phyloP scores from a whole-genome alignment of 2,329 filamentous ascomycete species.

The Rugonectria rugulosa region DNA sequence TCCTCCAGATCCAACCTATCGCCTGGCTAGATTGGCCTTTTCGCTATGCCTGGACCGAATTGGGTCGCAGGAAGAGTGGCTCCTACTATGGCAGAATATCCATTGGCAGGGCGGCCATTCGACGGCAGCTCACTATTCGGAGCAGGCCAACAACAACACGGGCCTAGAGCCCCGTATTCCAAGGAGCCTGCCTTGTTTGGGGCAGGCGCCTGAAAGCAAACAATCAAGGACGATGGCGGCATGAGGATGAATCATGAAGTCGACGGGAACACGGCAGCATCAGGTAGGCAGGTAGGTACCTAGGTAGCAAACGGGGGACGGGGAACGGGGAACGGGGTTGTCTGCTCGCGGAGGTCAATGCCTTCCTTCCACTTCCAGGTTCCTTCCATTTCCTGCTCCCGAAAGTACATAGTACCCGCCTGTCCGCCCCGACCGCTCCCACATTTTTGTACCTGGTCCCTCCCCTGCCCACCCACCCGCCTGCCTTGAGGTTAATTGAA shows the following conservation, averaged over 20 bases:
- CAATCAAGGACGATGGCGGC: neutral
- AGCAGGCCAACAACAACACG: neutral
- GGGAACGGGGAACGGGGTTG: too few relatives aligned
- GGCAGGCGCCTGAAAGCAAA: constrained; percentile 2
- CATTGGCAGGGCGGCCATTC: neutral
- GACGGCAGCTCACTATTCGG: too few relatives aligned
- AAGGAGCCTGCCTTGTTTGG: constrained; percentile 8
- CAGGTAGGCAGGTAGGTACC: too few relatives aligned
- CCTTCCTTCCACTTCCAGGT: too few relatives aligned
- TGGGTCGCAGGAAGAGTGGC: neutral
- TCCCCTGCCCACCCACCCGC: too few relatives aligned
- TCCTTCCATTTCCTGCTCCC: too few relatives aligned
- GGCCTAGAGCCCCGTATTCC: constrained; percentile 4
- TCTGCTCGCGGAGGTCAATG: too few relatives aligned
- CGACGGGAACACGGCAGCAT: too few relatives aligned
- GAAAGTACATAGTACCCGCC: too few relatives aligned
- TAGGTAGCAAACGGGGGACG: too few relatives aligned
- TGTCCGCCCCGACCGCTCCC: constrained; percentile 11
- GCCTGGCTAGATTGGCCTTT: neutral
- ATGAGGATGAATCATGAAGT: too few relatives aligned
- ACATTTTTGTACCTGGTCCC: constrained; percentile 6
- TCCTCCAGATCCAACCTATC: constrained; percentile 9
- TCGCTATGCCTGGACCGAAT: constrained; percentile 1
- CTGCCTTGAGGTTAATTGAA: constrained; percentile 25
- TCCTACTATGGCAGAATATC: constrained; percentile 1